Evolutionary conservation across 2,329 filamentous ascomycete genomes (phyloP).

Genomic region (Cordyceps tenuipes): DNA sequence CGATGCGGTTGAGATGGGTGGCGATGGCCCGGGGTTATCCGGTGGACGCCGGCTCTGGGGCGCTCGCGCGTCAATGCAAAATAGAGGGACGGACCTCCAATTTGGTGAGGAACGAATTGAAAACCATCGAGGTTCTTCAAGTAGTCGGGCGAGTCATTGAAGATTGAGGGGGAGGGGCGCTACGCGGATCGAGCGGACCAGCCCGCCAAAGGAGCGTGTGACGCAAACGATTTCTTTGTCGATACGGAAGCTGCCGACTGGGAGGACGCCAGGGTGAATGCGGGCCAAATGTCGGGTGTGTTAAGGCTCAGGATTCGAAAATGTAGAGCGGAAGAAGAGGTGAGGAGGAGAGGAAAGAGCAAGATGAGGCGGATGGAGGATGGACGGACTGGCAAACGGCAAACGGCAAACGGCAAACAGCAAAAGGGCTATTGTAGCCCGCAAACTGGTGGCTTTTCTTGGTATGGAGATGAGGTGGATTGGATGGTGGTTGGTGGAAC

Average conservation of each 20-base stretch:
- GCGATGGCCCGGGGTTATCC: neutral
- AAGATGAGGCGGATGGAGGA: neutral
- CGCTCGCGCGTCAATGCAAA: too few species aligned
- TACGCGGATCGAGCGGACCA: neutral
- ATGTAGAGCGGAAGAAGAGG: neutral
- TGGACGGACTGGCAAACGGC: neutral
- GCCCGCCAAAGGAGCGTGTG: neutral
- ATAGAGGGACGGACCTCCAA: neutral
- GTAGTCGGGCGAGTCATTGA: neutral
- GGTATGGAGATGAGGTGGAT: neutral
- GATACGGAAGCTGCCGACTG: conserved; percentile 2
- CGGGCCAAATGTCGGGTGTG: neutral
- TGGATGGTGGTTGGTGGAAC: neutral
- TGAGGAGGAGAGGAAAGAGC: neutral
- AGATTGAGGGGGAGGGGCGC: neutral
- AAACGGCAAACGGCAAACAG: too few species aligned
- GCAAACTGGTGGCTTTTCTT: neutral
- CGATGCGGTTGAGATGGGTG: neutral
- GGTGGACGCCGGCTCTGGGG: too few species aligned
- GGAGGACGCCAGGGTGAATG: neutral
- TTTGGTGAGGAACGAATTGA: neutral
- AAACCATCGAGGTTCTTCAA: neutral
- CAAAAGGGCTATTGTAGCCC: neutral
- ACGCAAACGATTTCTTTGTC: neutral
- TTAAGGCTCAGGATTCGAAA: neutral